Evolutionary conservation across 2,329 filamentous ascomycete species (phyloP), one percentile per base, ranked within the genome.

Genomic region (Monilinia fructicola): DNA sequence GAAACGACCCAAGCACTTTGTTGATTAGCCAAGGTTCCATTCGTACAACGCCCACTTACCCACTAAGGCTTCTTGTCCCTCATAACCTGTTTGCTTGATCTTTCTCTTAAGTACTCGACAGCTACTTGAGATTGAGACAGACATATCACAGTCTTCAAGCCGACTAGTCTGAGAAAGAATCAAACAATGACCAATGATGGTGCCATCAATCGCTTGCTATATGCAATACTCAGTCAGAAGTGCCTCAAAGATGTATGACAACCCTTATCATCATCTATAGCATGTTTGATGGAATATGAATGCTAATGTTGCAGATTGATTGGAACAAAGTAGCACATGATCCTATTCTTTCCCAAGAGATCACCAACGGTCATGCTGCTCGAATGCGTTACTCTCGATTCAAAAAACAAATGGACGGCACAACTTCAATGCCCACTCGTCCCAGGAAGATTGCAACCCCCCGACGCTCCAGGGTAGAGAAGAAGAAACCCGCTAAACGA

Each of bases 331-430:
- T 85, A 21, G 83, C 83, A 18, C 74, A 74, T 3, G 76, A 82
- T 56, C 74, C 73, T 0, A 65, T 74, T 50, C 70, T 75, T 14
- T 54, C 48, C 11, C 75, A 82, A 16, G 80, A 80, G 54, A 83
- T 85, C 64, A 82, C 81, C 46, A 85, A 85, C 64, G 84, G 83
- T 48, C 84, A 85, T 71, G 83, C 83, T 4, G 83, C 83, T 18
- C 81, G 83, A 50, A 85, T 85, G 83, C 80, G 84, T 38, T 85
- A 81, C 73, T 82, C 81, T 28, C 81, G 83, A 46, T 84, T 85
- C 75, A 81, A 78, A 67, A 78, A 80, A 65, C 81, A 84, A 56
- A 83, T 84, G 78, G 83, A 85, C 67, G 80, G 80, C 18, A 35
- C 46, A n/a, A 76, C 73, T 4, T 70, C 74, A 4, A 64, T 65